Percentiles rank a stretch among this genome's conserved stretches.
Conservation (phyloP, 768 basidiomycete genomes). For the Rhizopogon sp. region DNA sequence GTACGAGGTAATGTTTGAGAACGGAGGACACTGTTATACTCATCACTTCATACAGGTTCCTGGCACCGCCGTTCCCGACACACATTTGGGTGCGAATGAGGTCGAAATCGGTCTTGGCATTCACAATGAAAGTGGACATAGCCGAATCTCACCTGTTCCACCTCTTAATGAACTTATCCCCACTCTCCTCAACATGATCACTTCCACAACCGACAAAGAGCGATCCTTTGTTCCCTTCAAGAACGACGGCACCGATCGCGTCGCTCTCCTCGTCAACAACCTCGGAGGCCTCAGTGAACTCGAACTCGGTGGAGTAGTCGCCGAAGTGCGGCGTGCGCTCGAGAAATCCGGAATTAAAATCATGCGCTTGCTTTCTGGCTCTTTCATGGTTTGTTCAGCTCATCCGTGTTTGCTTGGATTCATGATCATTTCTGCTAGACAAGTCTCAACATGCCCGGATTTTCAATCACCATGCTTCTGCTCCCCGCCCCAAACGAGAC, state of each 20-base stretch:
- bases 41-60: slow-evolving; percentile 51
- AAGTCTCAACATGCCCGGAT: slow-evolving; percentile 90
- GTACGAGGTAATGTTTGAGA: slow-evolving; percentile 32
- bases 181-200: slow-evolving; percentile 66
- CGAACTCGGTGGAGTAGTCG: slow-evolving; percentile 66
- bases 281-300: slow-evolving; percentile 83
- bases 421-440: slow-evolving; percentile 42
- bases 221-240: slow-evolving; percentile 72
- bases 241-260: slow-evolving; percentile 55
- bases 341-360: slow-evolving; percentile 51
- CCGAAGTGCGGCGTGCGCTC: slow-evolving; percentile 54
- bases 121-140: slow-evolving; percentile 83
- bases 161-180: slow-evolving; percentile 64
- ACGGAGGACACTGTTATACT: neutral
- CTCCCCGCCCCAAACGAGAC: slow-evolving; percentile 49
- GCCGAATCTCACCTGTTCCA: slow-evolving; percentile 65
- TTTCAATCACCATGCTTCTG: slow-evolving; percentile 78
- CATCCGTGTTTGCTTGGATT: neutral
- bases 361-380: slow-evolving; percentile 66
- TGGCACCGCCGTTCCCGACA: slow-evolving; percentile 57
- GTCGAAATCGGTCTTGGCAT: slow-evolving; percentile 91
- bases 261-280: slow-evolving; percentile 84
- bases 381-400: slow-evolving; percentile 67
- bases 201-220: slow-evolving; percentile 68
- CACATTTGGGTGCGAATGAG: slow-evolving; percentile 54